Evolutionary conservation across 257 asterid species (phyloP).

Genomic region (Anisodus tanguticus): DNA sequence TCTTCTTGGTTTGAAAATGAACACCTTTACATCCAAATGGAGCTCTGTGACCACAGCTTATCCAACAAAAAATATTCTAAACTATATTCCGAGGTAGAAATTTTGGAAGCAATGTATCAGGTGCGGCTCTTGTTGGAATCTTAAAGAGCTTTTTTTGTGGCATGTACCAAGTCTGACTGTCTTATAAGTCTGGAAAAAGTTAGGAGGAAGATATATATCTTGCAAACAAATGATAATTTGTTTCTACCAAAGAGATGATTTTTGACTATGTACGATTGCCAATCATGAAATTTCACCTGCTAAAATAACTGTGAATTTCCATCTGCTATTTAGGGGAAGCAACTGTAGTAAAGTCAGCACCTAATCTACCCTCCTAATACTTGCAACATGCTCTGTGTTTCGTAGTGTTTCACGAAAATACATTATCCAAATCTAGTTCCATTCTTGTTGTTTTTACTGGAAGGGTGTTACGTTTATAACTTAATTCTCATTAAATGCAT

Average conservation of each 20-base stretch:
- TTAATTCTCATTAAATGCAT: constrained; percentile 18
- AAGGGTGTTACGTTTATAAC: neutral
- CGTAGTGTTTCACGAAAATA: constrained; percentile 1
- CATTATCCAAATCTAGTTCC: neutral
- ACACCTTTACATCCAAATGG: constrained; percentile 88
- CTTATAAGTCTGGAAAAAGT: neutral
- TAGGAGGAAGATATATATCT: neutral
- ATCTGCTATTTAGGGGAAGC: constrained; percentile 7
- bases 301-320: constrained; percentile 13
- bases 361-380: constrained; percentile 24
- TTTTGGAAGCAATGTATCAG: constrained; percentile 80
- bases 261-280: neutral
- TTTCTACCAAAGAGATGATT: neutral
- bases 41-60: constrained; percentile 87
- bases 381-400: neutral
- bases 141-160: constrained; percentile 1
- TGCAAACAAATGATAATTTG: constrained; percentile 14
- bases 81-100: constrained; percentile 63
- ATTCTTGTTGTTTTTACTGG: neutral
- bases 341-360: neutral
- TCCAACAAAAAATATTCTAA: constrained; percentile 50
- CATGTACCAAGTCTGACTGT: neutral
- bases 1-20: constrained; percentile 94
- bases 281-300: neutral
- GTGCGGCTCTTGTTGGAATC: constrained; percentile 38